Evolutionary conservation across 441 rosid species (phyloP), one percentile per base, ranked within the genome.

Genomic region (Gossypium gossypioides): DNA sequence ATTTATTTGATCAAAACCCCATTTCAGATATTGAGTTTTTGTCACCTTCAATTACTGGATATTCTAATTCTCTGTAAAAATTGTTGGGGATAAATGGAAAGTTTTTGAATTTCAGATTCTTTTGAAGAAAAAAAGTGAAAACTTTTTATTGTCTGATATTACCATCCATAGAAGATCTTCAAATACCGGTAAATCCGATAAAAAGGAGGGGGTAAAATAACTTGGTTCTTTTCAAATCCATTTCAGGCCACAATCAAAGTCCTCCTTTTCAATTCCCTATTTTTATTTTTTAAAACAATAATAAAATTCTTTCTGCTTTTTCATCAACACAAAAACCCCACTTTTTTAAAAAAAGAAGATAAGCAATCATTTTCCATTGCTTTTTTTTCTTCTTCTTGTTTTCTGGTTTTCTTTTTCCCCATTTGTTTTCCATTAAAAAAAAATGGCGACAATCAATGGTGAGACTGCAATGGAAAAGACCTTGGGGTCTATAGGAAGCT

Each of bases 401-500:
- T 37, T 66, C 62, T 74, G 40, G 7, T 68, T 29, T 60, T 44
- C 25, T 68, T 54, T 54, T 55, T 34, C 40, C 40, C 40, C 12
- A 15, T 61, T 73, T 54, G 9, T 50, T 42, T 40, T 24, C 15
- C 32, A 34, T 0, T 12, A 15, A 27, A 68, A 50, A 12, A n/a
- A 27, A 37, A 81, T 82, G 87, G 85, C 76, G 16, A 55, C 86
- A 6, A 71, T 32, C 58, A 77, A 52, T 59, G 69, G 51, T 52
- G 73, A 66, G 10, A 0, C 18, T 15, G 3, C 29, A 54, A 62
- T 60, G 61, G 81, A 67, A 6, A 79, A 48, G 29, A 54, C 59
- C 62, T 80, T 82, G 88, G 78, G 67, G 70, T 79, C 82, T 18
- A 72, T 4, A 76, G 88, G 87, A 55, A 80, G 76, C 75, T 65